A percentile compares a stretch with the other conserved stretches of the same genome.
Evolutionary conservation across 345 rosid genomes (phyloP).

Genomic region (Citropsis articulata): DNA sequence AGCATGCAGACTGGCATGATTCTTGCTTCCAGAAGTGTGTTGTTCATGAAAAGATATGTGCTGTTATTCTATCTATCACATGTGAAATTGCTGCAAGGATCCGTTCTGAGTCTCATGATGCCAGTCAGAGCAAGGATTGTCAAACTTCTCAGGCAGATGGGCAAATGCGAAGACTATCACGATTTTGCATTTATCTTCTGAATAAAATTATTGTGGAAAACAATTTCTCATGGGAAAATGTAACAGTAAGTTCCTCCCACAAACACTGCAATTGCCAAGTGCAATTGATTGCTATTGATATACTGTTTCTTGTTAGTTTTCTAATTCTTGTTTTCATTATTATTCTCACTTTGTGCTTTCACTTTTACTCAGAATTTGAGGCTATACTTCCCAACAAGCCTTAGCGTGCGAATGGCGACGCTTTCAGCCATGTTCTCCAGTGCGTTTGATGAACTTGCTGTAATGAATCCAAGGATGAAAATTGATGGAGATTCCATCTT

Average conservation of each 20-base stretch:
- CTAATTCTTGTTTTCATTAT: neutral
- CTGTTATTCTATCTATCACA: slow-evolving; percentile 57
- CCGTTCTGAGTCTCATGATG: slow-evolving; percentile 26
- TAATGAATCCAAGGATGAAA: slow-evolving; percentile 24
- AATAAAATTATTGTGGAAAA: slow-evolving; percentile 53
- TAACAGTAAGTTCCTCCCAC: slow-evolving; percentile 45
- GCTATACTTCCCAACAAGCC: slow-evolving; percentile 52
- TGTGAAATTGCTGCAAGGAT: slow-evolving; percentile 40
- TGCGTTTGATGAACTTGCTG: slow-evolving; percentile 49
- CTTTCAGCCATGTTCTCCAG: slow-evolving; percentile 35
- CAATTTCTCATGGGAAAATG: slow-evolving; percentile 69
- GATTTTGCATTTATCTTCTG: slow-evolving; percentile 74
- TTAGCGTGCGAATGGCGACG: slow-evolving; percentile 34
- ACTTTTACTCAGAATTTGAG: slow-evolving; percentile 51
- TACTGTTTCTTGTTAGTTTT: neutral
- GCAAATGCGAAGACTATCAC: slow-evolving; percentile 46
- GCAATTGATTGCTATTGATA: neutral
- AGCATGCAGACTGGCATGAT: slow-evolving; percentile 76
- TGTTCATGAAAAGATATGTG: slow-evolving; percentile 58
- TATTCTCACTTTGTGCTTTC: neutral
- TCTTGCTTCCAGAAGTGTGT: slow-evolving; percentile 71
- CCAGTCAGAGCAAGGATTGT: slow-evolving; percentile 14
- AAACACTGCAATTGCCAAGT: neutral
- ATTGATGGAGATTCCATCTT: slow-evolving; percentile 36
- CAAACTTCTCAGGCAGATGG: slow-evolving; percentile 30